These are phyloP conservation scores for Pichia insulana DNA, from an alignment of 805 yeast genomes.

Conservation along the genomic window DNA sequence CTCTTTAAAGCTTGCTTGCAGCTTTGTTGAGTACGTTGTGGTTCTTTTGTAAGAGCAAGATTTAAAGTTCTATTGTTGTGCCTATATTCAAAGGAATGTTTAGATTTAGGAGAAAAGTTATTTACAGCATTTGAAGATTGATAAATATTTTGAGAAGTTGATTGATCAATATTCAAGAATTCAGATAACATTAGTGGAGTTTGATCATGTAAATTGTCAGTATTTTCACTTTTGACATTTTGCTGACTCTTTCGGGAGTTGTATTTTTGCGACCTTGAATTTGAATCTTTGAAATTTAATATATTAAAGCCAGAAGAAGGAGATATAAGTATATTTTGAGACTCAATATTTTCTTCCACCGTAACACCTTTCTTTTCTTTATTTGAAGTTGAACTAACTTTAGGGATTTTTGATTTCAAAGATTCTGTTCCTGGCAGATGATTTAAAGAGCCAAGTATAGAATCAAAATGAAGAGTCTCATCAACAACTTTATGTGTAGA, in stretches of 20 bases:
- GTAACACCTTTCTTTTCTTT: neutral
- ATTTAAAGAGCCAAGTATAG: neutral
- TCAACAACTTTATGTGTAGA: neutral
- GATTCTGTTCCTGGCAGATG: neutral
- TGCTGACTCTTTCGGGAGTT: too few species aligned
- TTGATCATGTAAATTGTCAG: neutral
- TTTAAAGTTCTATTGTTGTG: slow-evolving; percentile 22
- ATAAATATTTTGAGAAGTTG: slow-evolving; percentile 4
- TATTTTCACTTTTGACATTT: neutral
- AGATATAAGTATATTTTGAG: slow-evolving; percentile 11
- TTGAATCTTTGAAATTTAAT: slow-evolving; percentile 3
- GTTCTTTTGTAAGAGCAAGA: slow-evolving; percentile 21
- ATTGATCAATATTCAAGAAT: slow-evolving; percentile 3
- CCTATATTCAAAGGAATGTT: slow-evolving; percentile 21
- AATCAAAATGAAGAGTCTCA: neutral
- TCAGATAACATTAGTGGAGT: slow-evolving; percentile 2
- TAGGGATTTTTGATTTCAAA: neutral
- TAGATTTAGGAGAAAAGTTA: neutral
- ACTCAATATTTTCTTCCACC: slow-evolving; percentile 3
- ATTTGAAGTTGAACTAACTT: neutral
- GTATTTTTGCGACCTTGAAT: too few species aligned
- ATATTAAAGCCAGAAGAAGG: slow-evolving; percentile 11
- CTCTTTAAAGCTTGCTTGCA: slow-evolving; percentile 22
- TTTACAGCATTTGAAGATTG: neutral
- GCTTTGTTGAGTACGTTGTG: slow-evolving; percentile 4